These are phyloP conservation scores for Gentiana dahurica DNA, from an alignment of 257 asterid genomes.

Conservation along the genomic window DNA sequence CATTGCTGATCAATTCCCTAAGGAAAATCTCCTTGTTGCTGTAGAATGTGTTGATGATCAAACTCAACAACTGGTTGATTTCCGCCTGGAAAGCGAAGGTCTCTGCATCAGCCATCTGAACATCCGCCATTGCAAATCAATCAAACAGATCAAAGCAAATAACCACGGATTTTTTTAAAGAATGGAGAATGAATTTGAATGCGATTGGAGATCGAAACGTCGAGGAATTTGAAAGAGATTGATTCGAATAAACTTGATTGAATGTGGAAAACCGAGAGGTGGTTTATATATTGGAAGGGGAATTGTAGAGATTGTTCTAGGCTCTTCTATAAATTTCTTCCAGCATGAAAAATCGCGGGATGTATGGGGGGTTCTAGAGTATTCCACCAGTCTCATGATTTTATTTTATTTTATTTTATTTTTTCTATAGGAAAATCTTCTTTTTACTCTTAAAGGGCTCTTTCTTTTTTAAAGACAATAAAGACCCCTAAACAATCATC, in stretches of 20 bases:
- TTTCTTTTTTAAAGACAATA: too few relatives aligned
- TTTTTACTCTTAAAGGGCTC: too few relatives aligned
- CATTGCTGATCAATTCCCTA: constrained; percentile 31
- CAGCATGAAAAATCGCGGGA: neutral
- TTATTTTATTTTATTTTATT: neutral
- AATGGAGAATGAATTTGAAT: neutral
- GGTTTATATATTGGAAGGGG: neutral
- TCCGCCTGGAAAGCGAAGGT: constrained; percentile 36
- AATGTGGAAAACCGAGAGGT: neutral
- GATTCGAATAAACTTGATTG: neutral
- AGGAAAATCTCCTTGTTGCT: constrained; percentile 45
- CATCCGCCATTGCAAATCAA: constrained; percentile 18
- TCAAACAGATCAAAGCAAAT: too few relatives aligned
- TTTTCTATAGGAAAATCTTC: too few relatives aligned
- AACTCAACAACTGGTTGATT: constrained; percentile 31
- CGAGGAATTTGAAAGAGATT: neutral
- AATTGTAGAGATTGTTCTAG: neutral
- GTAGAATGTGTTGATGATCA: constrained; percentile 35
- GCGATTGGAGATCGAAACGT: neutral
- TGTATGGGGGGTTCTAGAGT: constrained; percentile 1
- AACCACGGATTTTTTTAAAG: neutral
- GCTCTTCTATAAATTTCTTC: too few relatives aligned
- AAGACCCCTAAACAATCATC: too few relatives aligned
- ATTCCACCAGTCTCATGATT: neutral
- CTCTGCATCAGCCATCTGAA: constrained; percentile 27